Percentiles rank a stretch among this genome's conserved stretches.
phyloP scores from a whole-genome alignment of 305 asterid species.

The Fraxinus baroniana region DNA sequence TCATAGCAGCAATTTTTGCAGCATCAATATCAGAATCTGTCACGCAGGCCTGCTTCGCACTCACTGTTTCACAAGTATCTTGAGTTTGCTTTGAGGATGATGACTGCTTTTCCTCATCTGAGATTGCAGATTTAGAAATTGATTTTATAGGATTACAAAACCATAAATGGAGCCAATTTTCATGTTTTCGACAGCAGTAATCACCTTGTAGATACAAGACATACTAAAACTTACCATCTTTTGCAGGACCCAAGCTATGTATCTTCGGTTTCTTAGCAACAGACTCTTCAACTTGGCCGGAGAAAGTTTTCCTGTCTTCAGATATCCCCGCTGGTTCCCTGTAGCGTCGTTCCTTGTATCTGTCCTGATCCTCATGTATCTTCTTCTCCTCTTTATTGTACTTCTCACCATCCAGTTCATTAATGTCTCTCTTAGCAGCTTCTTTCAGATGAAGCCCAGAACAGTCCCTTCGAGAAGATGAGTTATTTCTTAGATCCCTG shows the following conservation, averaged over 20 bases:
- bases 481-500: not conserved
- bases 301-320: slow-evolving; percentile 34
- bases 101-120: slow-evolving; percentile 23
- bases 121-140: not conserved
- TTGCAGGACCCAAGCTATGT: slow-evolving; percentile 38
- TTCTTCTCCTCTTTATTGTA: slow-evolving; percentile 43
- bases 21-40: slow-evolving; percentile 88
- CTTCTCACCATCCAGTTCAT: slow-evolving; percentile 41
- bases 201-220: slow-evolving; percentile 5
- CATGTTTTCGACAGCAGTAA: not conserved
- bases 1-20: slow-evolving; percentile 90
- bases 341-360: slow-evolving; percentile 38
- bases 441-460: slow-evolving; percentile 41
- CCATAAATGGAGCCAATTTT: not conserved
- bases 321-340: slow-evolving; percentile 32
- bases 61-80: slow-evolving; percentile 34
- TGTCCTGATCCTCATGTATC: slow-evolving; percentile 36
- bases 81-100: slow-evolving; percentile 8
- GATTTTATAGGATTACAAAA: not conserved
- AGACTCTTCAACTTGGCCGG: slow-evolving; percentile 41
- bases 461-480: not conserved
- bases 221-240: slow-evolving; percentile 41
- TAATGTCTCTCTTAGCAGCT: slow-evolving; percentile 38
- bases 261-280: slow-evolving; percentile 58
- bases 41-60: slow-evolving; percentile 53